Base-by-base conservation (phyloP, 805 yeast species). In the Yamadazyma phyllophila region DNA sequence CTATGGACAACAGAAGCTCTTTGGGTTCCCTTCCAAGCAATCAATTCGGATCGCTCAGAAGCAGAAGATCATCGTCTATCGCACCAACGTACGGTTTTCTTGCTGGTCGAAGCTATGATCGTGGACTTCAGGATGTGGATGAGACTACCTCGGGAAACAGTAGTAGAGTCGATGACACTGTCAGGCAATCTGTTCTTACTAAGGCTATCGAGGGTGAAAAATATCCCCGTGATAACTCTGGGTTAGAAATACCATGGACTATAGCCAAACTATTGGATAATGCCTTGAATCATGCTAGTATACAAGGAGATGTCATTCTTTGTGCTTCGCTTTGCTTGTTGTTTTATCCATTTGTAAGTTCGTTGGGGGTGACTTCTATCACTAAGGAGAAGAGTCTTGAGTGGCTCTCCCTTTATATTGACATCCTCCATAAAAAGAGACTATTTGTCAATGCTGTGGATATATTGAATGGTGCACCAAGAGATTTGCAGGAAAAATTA, bases 221-320 rank as follows among this genome's bases (percentile, higher is more conserved):
- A 29, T n/a, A 15, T 20, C 36, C 26, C 12, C 17, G 11, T 9
- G 41, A 45, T 12, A 31, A 52, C 42, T 46, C 54, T 49, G 32
- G 49, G 27, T 12, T 46, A 30, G 39, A 36, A 20, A 52, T 51
- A 26, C 88, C 91, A 0, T 86, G 90, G 86, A 67, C 72, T 13
- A 76, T 85, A 2, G 63, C 69, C 7, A 64, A 60, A 39, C 59
- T 86, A 46, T 66, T 86, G 9, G 55, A 65, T 39, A 68, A 78
- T 51, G 79, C 82, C 0, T 61, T 80, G n/a, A 73, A 73, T 16
- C 82, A 77, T 61, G 77, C 84, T 36, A 59, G 76, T 4, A 61
- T 61, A 7, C 85, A 82, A 52, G 92, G 92, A 1, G 89, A 86
- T 58, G 55, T 83, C 13, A 66, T 82, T 11, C 67, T 82, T 73